phyloP scores from a whole-genome alignment of 2,329 filamentous ascomycete species.

The Phialocephala subalpina region DNA sequence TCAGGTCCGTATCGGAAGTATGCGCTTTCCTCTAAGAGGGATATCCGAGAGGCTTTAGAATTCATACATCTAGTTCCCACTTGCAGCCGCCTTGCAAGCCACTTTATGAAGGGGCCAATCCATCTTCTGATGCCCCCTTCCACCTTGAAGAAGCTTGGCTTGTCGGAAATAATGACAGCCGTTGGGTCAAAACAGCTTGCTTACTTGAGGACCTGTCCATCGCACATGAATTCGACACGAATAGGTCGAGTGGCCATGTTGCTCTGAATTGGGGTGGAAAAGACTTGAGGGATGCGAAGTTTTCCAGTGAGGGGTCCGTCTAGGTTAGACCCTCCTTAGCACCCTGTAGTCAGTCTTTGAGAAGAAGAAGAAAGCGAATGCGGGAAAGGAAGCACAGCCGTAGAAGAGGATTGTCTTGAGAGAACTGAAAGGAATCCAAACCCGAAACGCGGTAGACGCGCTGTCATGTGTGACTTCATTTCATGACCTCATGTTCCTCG shows the following conservation, averaged over 20 bases:
- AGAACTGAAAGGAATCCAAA: neutral
- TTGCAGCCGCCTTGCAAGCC: neutral
- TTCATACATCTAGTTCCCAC: neutral
- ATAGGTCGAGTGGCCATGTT: neutral
- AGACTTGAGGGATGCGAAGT: neutral
- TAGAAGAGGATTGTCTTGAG: neutral
- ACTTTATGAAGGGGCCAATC: constrained; percentile 1
- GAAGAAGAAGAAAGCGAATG: neutral
- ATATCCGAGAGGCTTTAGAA: neutral
- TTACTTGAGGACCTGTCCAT: neutral
- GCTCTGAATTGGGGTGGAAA: neutral
- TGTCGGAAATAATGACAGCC: neutral
- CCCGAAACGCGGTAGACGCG: neutral
- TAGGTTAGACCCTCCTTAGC: neutral
- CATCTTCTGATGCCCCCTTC: neutral
- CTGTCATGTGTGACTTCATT: neutral
- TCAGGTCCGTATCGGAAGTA: too few species aligned
- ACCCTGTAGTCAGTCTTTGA: too few species aligned
- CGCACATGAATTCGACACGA: neutral
- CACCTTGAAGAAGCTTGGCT: neutral
- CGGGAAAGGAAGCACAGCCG: neutral
- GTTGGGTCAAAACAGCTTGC: too few species aligned
- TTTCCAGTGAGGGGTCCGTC: neutral
- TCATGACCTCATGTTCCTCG: too few species aligned
- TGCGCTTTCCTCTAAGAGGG: neutral